Evolutionary conservation across 75 land plant species (phyloP), one percentile per base, ranked within the genome.

Genomic region (Adiantum capillusveneris): DNA sequence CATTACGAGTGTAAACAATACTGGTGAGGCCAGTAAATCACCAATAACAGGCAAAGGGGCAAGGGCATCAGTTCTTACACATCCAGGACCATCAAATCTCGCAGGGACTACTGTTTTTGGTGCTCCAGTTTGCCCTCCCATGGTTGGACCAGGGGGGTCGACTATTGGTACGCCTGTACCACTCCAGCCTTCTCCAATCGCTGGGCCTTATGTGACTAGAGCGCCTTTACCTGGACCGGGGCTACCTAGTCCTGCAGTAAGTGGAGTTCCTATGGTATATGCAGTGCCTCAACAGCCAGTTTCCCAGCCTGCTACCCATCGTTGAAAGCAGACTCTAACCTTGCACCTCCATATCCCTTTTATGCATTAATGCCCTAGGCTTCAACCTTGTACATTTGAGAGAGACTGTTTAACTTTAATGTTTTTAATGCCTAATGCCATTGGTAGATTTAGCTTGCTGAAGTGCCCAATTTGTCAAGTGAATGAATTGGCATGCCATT

Each of bases 11-110:
- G 79, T 87, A 29, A 71, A 65, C 44, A 72, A 66, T 66, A 57
- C 53, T 11, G 75, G 75, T 26, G 34, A 79, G 41, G 66, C 73
- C 19, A 51, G 50, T 18, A 89, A 81, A 57, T 84, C 87, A 11
- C 96, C 96, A 14, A 83, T 90, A 39, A 85, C 96, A 1, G 86
- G 90, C 11, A 91, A 83, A 61, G 39, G 55, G 19, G 45, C 77
- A 26, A 74, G 62, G 22, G 75, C 63, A 49, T 0, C 77, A 9
- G 11, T 72, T 52, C 55, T 66, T 29, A 81, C 62, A 24, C 34
- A 73, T 31, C 43, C 77, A 29, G 74, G 55, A n/a, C 79, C 78
- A 57, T 39, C 72, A 31, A 69, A 41, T 25, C 54, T 80, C 17
- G 51, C 78, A 11, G 78, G 68, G 14, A 66, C 68, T 31, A 68